Evolutionary conservation across 805 yeast genomes (phyloP), one percentile per base, ranked within the genome.

Genomic region (Pichia eremophila): DNA sequence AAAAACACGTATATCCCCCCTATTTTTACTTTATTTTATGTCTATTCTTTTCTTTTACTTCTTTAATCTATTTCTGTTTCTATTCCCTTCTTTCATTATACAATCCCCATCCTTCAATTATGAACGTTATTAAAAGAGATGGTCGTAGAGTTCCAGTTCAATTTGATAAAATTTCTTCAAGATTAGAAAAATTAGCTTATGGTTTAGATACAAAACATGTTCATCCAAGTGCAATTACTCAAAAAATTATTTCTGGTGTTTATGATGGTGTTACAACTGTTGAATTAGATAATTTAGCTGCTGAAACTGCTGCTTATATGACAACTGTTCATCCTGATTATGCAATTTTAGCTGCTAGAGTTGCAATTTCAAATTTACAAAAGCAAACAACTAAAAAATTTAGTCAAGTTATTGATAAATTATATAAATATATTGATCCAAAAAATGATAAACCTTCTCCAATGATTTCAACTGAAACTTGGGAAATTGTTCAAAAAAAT

Each of bases 211-310:
- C 95, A 38, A 77, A 76, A 43, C 96, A 89, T 66, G 90, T 93
- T 51, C 98, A 93, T 63, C 90, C 98, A 36, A 96, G 86, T 47
- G 86, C 93, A 55, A 89, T 93, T 67, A 91, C 99, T 22, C 98
- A 93, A 67, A 78, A 95, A 63, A 95, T 91, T 58, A 90, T 89
- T 53, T 78, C 93, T 14, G 99, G 99, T 65, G 96, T 93, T 48
- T 93, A 91, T 67, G 95, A 88, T 61, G 98, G 98, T 60, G 99
- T 93, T 46, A 89, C 91, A 60, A 93, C 98, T 47, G 77, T 84
- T 51, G 97, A 77, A 41, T 51, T 67, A 14, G 39, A 59, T 5
- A 55, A 57, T 17, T 51, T 65, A 41, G 90, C 95, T 34, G 95
- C 98, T 31, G 99, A 93, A 67, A 86, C 91, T 17, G 84, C 93